Base-by-base conservation (phyloP, 192 early-diverging fungal genomes). In the Backusella liffmaniae region DNA sequence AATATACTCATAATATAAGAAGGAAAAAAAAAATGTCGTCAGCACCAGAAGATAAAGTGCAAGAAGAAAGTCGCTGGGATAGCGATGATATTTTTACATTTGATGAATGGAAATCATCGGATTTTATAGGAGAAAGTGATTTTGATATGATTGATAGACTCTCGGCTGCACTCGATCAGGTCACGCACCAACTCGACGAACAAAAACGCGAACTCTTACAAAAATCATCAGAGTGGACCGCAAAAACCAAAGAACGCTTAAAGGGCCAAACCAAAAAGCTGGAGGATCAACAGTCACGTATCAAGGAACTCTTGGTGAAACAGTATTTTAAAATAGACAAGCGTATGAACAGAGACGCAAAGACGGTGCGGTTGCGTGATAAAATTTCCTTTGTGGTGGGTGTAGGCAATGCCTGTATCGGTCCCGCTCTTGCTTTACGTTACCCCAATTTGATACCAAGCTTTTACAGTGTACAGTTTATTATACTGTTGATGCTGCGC, bases 331-430 rank as follows among this genome's bases (percentile, higher is more conserved):
- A 68, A 10, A 73, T 83, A 18, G 73, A 79, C 44, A 70, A 70
- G 1, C 71, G 73, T 21, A 77, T 83, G 75, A 80, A 79, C 34
- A 34, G 65, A 49, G 78, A 83, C n/a, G 82, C 83, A 34, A 86
- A 83, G 9, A 83, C 83, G 5, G 88, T 86, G 23, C 79, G 78
- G 30, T 77, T 87, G 13, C 83, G 86, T 42, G 89, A 92, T 78
- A 92, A 92, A 75, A 51, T 90, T 26, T 82, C 90, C 13, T 92
- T 92, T 82, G 89, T 90, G 0, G 73, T 89, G 13, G 91, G 91
- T 12, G 88, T 91, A 34, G 86, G 88, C 35, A 90, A 90, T 70
- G 83, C 90, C 26, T 92, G 91, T 76, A 75, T 89, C 7, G 88
- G 89, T 1, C 86, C 88, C 3, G 82, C 83, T 53, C 18, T 91